Percentiles rank a stretch among this genome's conserved stretches.
These are phyloP conservation scores for Drechslera avenae DNA, from an alignment of 2,329 filamentous ascomycete genomes.

Conservation along the genomic window DNA sequence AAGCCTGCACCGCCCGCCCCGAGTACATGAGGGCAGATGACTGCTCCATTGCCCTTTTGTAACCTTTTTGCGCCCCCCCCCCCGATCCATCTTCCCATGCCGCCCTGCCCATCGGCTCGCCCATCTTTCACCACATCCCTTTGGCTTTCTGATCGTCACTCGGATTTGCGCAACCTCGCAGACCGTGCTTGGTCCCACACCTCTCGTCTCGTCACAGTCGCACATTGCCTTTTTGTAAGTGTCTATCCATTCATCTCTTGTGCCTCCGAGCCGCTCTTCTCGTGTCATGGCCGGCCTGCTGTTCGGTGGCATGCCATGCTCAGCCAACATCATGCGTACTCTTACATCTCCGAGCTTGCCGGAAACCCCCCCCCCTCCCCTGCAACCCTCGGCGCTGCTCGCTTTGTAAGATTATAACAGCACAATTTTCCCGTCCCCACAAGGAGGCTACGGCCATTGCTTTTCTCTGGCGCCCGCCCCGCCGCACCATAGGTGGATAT, in stretches of 20 bases:
- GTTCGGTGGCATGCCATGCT: background rate
- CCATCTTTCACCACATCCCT: too few species aligned
- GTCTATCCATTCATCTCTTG: conserved; percentile 1
- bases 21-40: conserved; percentile 29
- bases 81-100: conserved; percentile 2
- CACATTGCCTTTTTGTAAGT: conserved; percentile 22
- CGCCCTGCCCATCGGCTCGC: background rate
- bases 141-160: too few species aligned
- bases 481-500: background rate
- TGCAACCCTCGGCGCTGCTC: background rate
- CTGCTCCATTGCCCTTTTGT: conserved; percentile 26
- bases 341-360: conserved; percentile 3
- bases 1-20: conserved; percentile 16
- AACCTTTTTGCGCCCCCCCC: conserved; percentile 23
- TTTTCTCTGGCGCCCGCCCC: background rate
- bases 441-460: background rate
- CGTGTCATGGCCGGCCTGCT: background rate
- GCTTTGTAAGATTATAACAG: background rate
- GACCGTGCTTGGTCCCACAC: conserved; percentile 1
- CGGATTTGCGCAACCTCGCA: background rate
- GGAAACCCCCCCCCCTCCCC: conserved; percentile 7
- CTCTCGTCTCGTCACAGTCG: conserved; percentile 12
- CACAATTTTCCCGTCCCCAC: background rate
- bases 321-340: conserved; percentile 1
- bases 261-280: conserved; percentile 1